phyloP scores from a whole-genome alignment of 352 stramenopile species.

The Phytophthora pluvialis region DNA sequence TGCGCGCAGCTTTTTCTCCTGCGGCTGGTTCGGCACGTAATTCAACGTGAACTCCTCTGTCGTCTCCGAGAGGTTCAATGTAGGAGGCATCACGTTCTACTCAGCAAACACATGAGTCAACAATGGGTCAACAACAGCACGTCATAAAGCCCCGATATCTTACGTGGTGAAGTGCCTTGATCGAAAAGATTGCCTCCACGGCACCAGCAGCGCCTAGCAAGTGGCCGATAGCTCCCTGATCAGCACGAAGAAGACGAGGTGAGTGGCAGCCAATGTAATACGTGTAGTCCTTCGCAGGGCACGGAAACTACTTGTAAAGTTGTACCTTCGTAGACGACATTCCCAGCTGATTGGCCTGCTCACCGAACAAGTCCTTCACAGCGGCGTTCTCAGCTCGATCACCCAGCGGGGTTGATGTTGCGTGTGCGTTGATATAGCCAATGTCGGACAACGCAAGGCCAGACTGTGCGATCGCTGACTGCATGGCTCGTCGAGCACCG shows the following conservation, averaged over 20 bases:
- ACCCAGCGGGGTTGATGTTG: slow-evolving; percentile 97
- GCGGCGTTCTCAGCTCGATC: slow-evolving; percentile 95
- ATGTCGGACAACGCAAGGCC: slow-evolving; percentile 84
- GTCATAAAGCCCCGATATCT: slow-evolving; percentile 4
- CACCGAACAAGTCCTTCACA: slow-evolving; percentile 88
- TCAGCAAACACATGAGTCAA: slow-evolving; percentile 5
- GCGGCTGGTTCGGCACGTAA: slow-evolving; percentile 74
- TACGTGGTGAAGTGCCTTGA: slow-evolving; percentile 92
- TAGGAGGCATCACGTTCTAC: slow-evolving; percentile 93
- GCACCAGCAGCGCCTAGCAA: slow-evolving; percentile 96
- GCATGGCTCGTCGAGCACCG: slow-evolving; percentile 90
- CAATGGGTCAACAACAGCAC: background rate
- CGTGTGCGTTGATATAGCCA: slow-evolving; percentile 98
- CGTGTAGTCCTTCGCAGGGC: too few species aligned
- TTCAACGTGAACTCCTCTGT: slow-evolving; percentile 85
- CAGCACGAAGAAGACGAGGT: background rate
- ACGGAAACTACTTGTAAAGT: background rate
- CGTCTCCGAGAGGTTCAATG: slow-evolving; percentile 91
- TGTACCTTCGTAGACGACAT: slow-evolving; percentile 87
- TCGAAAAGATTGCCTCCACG: slow-evolving; percentile 95
- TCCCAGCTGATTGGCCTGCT: slow-evolving; percentile 54
- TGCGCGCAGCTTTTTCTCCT: slow-evolving; percentile 76
- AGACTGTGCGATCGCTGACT: slow-evolving; percentile 85
- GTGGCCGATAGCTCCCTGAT: slow-evolving; percentile 92
- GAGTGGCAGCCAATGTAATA: background rate